Conservation (phyloP, 352 stramenopile genomes). For the Globisporangium heterothallicum region DNA sequence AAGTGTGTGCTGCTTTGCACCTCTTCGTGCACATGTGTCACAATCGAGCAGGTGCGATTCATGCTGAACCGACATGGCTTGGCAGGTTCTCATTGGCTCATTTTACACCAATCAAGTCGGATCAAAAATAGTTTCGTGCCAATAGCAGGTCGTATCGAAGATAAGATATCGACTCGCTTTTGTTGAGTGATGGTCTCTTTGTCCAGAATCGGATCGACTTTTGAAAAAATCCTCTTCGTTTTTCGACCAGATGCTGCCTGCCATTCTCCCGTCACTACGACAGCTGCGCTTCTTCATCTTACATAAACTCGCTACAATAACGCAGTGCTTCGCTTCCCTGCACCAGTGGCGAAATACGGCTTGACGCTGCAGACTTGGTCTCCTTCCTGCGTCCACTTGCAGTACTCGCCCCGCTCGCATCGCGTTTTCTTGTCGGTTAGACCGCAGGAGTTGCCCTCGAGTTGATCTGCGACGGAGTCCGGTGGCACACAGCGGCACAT, state of each 20-base stretch:
- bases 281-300: too few relatives aligned
- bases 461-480: constrained; percentile 26
- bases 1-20: not conserved
- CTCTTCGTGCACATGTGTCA: not conserved
- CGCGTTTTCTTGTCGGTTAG: constrained; percentile 18
- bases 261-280: too few relatives aligned
- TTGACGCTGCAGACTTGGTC: constrained; percentile 31
- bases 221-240: too few relatives aligned
- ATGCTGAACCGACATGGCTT: not conserved
- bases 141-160: too few relatives aligned
- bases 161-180: too few relatives aligned
- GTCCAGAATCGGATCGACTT: not conserved
- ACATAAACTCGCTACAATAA: too few relatives aligned
- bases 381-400: constrained; percentile 28
- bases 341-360: constrained; percentile 23
- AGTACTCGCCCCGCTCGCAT: constrained; percentile 32
- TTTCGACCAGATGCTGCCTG: too few relatives aligned
- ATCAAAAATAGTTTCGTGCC: too few relatives aligned
- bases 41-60: not conserved
- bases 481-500: constrained; percentile 28
- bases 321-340: too few relatives aligned
- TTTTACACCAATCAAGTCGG: constrained; percentile 1
- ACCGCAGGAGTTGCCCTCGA: constrained; percentile 10
- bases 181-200: not conserved
- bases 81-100: not conserved